phyloP scores from a whole-genome alignment of 2,329 filamentous ascomycete species.

The Exophiala sp. region DNA sequence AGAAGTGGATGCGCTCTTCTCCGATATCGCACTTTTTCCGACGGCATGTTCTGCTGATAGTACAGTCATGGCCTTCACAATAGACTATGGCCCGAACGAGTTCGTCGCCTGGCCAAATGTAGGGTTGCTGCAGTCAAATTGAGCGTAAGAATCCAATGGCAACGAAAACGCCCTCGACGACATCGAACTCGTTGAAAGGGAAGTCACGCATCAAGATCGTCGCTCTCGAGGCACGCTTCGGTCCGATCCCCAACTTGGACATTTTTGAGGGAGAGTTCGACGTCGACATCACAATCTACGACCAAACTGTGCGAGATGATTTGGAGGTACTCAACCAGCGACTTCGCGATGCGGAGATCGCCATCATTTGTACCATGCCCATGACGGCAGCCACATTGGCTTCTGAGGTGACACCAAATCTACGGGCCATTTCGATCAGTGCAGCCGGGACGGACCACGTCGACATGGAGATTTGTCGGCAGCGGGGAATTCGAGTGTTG shows the following conservation, averaged over 20 bases:
- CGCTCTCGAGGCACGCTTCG: conserved; percentile 3
- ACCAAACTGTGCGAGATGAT: background rate
- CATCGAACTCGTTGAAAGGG: background rate
- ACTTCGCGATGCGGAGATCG: conserved; percentile 1
- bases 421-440: conserved; percentile 43
- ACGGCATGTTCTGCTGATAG: background rate
- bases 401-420: conserved; percentile 34
- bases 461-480: conserved; percentile 40
- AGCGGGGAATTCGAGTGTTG: conserved; percentile 42
- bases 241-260: conserved; percentile 5
- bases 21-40: background rate
- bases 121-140: too few species aligned
- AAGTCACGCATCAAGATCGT: background rate
- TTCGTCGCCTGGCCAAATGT: too few species aligned
- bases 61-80: too few species aligned
- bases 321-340: conserved; percentile 32
- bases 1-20: background rate
- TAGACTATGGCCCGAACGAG: too few species aligned
- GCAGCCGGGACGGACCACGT: conserved; percentile 47
- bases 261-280: background rate
- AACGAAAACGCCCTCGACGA: background rate
- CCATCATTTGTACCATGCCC: conserved; percentile 39
- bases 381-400: conserved; percentile 39
- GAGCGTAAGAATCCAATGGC: background rate
- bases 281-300: conserved; percentile 1